Evolutionary conservation across 371 early-diverging fungal genomes (phyloP).

Genomic region (Mucor lusitanicus): DNA sequence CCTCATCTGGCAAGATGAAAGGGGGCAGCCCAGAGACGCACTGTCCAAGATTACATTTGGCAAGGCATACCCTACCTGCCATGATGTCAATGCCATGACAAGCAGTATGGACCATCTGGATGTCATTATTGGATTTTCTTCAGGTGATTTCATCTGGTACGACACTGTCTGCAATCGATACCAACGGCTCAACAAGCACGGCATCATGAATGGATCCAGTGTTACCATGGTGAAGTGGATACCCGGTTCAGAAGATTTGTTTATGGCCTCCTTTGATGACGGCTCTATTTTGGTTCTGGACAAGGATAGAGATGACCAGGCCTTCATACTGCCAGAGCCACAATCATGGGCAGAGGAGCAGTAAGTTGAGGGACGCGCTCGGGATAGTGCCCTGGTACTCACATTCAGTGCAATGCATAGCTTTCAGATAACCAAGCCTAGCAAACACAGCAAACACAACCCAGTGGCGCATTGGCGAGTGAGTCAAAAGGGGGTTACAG

Average conservation of each 20-base stretch:
- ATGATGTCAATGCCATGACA: constrained; percentile 80
- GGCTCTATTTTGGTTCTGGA: constrained; percentile 81
- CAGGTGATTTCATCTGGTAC: constrained; percentile 86
- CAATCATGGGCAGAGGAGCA: constrained; percentile 29
- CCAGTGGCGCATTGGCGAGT: constrained; percentile 76
- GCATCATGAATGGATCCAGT: constrained; percentile 57
- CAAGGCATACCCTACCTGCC: constrained; percentile 70
- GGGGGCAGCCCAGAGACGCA: constrained; percentile 42
- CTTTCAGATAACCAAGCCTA: constrained; percentile 56
- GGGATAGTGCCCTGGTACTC: too few relatives aligned
- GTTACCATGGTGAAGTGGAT: constrained; percentile 88
- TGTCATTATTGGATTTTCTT: constrained; percentile 79
- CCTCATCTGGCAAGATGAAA: constrained; percentile 69
- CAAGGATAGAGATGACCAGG: constrained; percentile 80
- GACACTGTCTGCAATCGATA: constrained; percentile 76
- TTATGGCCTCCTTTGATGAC: constrained; percentile 80
- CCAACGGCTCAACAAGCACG: constrained; percentile 42
- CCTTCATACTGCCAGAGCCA: constrained; percentile 40
- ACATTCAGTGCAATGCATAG: not conserved
- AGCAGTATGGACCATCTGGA: constrained; percentile 64
- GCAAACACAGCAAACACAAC: constrained; percentile 59
- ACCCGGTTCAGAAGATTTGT: constrained; percentile 81
- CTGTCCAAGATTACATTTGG: not conserved
- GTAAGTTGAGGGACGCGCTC: constrained; percentile 4
- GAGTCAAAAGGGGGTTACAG: constrained; percentile 63